Evolutionary conservation across 371 early-diverging fungal species (phyloP).

Genomic region (Apophysomyces sp.): DNA sequence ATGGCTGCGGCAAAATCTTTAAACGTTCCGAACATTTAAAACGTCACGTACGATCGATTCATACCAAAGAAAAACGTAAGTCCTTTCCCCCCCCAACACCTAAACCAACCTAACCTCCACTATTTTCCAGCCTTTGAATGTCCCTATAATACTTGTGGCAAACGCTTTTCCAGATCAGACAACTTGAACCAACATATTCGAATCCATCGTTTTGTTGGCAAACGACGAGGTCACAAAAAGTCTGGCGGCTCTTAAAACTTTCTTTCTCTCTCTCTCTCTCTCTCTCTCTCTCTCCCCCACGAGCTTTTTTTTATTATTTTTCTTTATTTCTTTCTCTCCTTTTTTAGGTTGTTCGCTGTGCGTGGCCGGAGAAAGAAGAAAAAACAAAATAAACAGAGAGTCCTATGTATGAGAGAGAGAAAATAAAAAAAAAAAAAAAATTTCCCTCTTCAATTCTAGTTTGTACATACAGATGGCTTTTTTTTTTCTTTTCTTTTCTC

Average conservation of each 20-base stretch:
- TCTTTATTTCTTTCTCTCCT: not conserved
- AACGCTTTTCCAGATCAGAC: constrained; percentile 71
- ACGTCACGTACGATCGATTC: constrained; percentile 62
- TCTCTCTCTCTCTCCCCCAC: too few relatives aligned
- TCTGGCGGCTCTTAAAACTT: not conserved
- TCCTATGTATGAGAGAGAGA: too few relatives aligned
- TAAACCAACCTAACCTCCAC: not conserved
- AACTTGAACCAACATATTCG: constrained; percentile 62
- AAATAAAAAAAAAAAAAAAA: not conserved
- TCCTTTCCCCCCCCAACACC: not conserved
- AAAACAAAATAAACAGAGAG: not conserved
- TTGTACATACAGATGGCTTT: not conserved
- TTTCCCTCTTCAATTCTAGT: not conserved
- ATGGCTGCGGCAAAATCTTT: constrained; percentile 71
- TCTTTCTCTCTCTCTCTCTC: too few relatives aligned
- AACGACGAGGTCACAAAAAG: not conserved
- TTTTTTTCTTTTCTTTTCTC: too few relatives aligned
- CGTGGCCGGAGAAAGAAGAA: not conserved
- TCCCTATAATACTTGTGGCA: constrained; percentile 57
- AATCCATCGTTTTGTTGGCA: constrained; percentile 4
- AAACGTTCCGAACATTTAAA: constrained; percentile 83
- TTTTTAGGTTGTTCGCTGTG: not conserved
- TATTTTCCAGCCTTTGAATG: constrained; percentile 37
- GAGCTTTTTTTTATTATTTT: not conserved
- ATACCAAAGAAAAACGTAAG: constrained; percentile 48